phyloP scores from a whole-genome alignment of 306 rosid species.

The Amphicarpaea edgeworthii region DNA sequence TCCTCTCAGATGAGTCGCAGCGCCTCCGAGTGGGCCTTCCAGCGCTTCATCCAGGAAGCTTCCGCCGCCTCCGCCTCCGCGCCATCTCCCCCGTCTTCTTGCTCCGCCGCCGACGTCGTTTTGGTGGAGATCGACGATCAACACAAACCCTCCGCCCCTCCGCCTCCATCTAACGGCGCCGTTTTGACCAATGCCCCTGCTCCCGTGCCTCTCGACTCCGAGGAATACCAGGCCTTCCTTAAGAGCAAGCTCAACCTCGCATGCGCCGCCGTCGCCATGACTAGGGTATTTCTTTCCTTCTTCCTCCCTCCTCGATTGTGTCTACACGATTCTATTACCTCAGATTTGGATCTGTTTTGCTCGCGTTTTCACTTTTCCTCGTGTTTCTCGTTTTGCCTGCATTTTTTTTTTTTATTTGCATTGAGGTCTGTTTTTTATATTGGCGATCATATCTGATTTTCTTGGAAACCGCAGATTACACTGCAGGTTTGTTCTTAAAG shows the following conservation, averaged over 20 bases:
- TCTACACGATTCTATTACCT: not conserved
- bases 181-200: slow-evolving; percentile 23
- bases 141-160: not conserved
- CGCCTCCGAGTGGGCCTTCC: slow-evolving; percentile 95
- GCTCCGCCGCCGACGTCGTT: slow-evolving; percentile 50
- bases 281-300: slow-evolving; percentile 60
- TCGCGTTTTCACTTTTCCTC: not conserved
- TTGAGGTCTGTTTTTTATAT: not conserved
- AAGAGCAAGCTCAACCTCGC: slow-evolving; percentile 91
- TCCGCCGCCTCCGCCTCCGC: slow-evolving; percentile 41
- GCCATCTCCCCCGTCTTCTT: slow-evolving; percentile 51
- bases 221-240: slow-evolving; percentile 80
- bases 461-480: not conserved
- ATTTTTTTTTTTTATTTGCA: not conserved
- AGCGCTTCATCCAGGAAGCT: slow-evolving; percentile 75
- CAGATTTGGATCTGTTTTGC: slow-evolving; percentile 20
- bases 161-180: slow-evolving; percentile 10
- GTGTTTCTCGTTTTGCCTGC: not conserved
- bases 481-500: slow-evolving; percentile 1
- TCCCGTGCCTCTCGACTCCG: slow-evolving; percentile 62
- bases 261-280: slow-evolving; percentile 88
- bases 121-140: slow-evolving; percentile 47
- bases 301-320: not conserved
- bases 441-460: not conserved
- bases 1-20: slow-evolving; percentile 75